A percentile compares a stretch with the other conserved stretches of the same genome.
Conservation (phyloP, 2,329 filamentous ascomycete genomes). For the Monosporascus sp. region DNA sequence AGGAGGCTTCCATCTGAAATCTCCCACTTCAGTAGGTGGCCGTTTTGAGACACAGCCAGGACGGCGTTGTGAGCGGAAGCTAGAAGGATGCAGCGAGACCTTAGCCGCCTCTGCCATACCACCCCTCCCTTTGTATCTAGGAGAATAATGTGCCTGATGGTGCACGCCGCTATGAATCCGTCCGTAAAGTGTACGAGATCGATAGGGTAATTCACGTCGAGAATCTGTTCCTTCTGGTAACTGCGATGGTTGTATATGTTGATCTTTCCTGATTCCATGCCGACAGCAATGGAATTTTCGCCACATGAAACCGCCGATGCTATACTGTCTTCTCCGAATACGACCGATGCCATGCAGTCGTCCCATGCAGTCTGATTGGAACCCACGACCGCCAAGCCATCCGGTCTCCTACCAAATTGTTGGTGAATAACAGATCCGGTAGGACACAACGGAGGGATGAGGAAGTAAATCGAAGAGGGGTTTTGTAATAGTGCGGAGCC, state of each 20-base stretch:
- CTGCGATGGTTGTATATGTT: not conserved
- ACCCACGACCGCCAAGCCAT: conserved; percentile 10
- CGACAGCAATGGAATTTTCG: not conserved
- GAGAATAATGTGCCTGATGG: not conserved
- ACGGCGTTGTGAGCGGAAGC: too few relatives aligned
- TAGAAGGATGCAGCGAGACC: not conserved
- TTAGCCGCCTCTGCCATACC: not conserved
- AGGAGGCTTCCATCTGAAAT: conserved; percentile 8
- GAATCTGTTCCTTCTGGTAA: not conserved
- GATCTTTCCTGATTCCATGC: not conserved
- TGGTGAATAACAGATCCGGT: conserved; percentile 9
- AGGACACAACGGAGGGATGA: conserved; percentile 32
- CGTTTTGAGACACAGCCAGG: conserved; percentile 6
- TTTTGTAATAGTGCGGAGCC: conserved; percentile 17
- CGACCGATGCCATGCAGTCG: conserved; percentile 17
- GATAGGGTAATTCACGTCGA: not conserved
- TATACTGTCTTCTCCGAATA: too few relatives aligned
- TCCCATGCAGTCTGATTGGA: conserved; percentile 10
- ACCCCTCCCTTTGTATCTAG: not conserved
- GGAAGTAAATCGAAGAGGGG: conserved; percentile 28
- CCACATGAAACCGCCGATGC: too few relatives aligned
- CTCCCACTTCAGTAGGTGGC: conserved; percentile 12
- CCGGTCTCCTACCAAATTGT: conserved; percentile 7
- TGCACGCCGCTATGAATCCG: not conserved
- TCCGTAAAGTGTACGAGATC: not conserved